These are phyloP conservation scores for Imleria badia DNA, from an alignment of 768 basidiomycete genomes.

Conservation along the genomic window DNA sequence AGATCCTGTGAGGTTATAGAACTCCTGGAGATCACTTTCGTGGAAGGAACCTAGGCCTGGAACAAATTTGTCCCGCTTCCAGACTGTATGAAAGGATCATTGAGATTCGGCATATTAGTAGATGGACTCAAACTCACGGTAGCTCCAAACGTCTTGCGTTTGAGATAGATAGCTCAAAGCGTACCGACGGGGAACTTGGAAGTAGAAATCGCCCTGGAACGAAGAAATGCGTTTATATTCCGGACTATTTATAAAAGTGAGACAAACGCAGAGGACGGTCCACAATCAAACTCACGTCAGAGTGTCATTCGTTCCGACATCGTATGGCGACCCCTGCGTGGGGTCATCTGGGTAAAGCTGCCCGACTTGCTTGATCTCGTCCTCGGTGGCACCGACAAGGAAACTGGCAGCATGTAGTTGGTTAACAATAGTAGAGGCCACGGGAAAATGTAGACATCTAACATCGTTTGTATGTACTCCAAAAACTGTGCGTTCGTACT, in stretches of 20 bases:
- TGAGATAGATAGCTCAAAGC: constrained; percentile 6
- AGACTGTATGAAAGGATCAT: neutral
- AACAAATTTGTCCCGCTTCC: constrained; percentile 15
- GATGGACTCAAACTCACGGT: neutral
- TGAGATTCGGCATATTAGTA: neutral
- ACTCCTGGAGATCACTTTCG: constrained; percentile 18
- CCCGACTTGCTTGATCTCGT: neutral
- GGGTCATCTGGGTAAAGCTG: constrained; percentile 3
- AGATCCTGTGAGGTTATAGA: constrained; percentile 7
- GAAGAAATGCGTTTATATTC: constrained; percentile 1
- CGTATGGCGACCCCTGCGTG: constrained; percentile 26
- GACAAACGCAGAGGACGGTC: neutral
- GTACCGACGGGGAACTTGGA: constrained; percentile 9
- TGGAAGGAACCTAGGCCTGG: constrained; percentile 19
- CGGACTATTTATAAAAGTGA: neutral
- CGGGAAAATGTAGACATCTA: neutral
- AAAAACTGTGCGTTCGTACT: constrained; percentile 1
- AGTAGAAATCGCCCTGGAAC: constrained; percentile 19
- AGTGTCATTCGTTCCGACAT: constrained; percentile 21
- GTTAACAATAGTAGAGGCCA: neutral
- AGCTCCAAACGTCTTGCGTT: constrained; percentile 14
- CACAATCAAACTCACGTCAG: neutral
- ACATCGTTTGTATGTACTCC: constrained; percentile 8
- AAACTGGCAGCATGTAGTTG: neutral
- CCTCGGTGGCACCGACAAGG: constrained; percentile 7